Evolutionary conservation across 345 rosid genomes (phyloP).

Genomic region (Rhodamnia argentea): DNA sequence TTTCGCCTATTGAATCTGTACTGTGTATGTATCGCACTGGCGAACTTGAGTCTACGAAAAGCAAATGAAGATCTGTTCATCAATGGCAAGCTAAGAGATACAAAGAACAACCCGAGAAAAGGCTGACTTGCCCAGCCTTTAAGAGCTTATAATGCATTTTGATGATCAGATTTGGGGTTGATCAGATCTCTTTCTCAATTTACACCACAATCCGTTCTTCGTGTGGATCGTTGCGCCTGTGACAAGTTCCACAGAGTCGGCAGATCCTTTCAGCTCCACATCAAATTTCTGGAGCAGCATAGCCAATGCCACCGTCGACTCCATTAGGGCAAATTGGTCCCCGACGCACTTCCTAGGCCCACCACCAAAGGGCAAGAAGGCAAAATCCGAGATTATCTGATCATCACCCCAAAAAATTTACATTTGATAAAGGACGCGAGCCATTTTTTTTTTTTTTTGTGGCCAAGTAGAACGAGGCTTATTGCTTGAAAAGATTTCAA

Average conservation of each 20-base stretch:
- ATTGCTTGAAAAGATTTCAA: neutral
- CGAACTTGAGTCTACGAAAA: neutral
- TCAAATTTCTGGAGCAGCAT: constrained; percentile 72
- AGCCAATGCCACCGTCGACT: constrained; percentile 67
- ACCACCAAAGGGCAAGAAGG: constrained; percentile 88
- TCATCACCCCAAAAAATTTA: constrained; percentile 1
- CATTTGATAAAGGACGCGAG: neutral
- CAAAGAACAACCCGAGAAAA: neutral
- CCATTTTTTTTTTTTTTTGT: neutral
- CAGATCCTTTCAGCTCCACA: constrained; percentile 57
- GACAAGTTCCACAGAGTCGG: constrained; percentile 70
- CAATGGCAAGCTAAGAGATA: neutral
- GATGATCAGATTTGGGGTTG: neutral
- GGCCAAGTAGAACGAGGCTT: neutral
- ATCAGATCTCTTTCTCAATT: constrained; percentile 46
- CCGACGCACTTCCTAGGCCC: constrained; percentile 94
- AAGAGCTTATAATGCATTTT: neutral
- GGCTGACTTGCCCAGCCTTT: neutral
- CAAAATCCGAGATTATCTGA: constrained; percentile 77
- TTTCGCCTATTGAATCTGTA: neutral
- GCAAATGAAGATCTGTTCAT: neutral
- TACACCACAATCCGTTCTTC: constrained; percentile 82
- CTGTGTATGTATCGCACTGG: neutral
- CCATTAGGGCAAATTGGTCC: constrained; percentile 95
- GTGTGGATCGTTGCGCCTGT: constrained; percentile 92